A percentile compares a stretch with the other conserved stretches of the same genome.
phyloP scores from a whole-genome alignment of 2,329 filamentous ascomycete genomes.

The Diaporthe sp. region DNA sequence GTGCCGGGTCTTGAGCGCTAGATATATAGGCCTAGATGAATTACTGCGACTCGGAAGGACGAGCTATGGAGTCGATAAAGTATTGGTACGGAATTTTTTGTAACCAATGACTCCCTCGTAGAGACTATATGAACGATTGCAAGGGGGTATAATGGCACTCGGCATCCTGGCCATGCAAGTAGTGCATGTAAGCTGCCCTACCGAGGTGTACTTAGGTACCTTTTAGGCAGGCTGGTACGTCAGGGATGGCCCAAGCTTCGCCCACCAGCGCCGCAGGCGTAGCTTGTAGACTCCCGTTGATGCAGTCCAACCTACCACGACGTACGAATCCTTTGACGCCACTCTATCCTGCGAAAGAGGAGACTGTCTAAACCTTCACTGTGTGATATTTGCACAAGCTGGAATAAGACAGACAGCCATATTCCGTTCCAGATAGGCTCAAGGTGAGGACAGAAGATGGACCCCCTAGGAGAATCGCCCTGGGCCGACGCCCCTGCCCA shows the following conservation, averaged over 20 bases:
- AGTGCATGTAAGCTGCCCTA: no score
- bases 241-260: constrained; percentile 30
- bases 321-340: neutral
- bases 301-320: neutral
- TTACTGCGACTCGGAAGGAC: neutral
- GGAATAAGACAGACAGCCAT: neutral
- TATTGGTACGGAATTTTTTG: no score
- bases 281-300: constrained; percentile 3
- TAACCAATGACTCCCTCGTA: neutral
- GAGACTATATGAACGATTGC: neutral
- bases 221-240: constrained; percentile 18
- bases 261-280: neutral
- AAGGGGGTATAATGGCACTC: neutral
- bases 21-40: neutral
- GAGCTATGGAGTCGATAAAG: neutral
- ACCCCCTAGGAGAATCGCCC: constrained; percentile 61
- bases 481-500: constrained; percentile 60
- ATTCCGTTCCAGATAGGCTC: neutral
- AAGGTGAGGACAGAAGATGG: constrained; percentile 47
- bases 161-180: neutral
- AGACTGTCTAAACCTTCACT: neutral
- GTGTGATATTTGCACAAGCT: neutral
- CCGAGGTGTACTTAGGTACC: neutral
- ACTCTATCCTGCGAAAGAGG: neutral
- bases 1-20: neutral